These are phyloP conservation scores for Annulohypoxylon stygium DNA, from an alignment of 495 filamentous ascomycete genomes.

Conservation along the genomic window DNA sequence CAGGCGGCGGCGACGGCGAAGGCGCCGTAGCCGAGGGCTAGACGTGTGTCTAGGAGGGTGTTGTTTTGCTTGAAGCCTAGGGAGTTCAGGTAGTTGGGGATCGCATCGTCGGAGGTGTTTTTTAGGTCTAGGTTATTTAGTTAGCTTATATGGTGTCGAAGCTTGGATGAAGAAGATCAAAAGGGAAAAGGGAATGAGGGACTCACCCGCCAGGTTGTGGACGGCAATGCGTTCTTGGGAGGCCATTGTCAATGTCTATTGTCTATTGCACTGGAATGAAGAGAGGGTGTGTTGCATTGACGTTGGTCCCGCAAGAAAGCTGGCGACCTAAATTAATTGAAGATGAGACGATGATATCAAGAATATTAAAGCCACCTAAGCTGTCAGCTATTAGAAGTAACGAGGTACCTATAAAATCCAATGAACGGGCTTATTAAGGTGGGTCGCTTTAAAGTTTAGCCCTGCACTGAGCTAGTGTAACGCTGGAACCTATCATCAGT, in stretches of 20 bases:
- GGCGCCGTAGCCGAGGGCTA: slow-evolving; percentile 84
- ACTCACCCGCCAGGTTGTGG: slow-evolving; percentile 74
- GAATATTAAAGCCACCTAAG: slow-evolving; percentile 10
- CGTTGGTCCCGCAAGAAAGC: slow-evolving; percentile 7
- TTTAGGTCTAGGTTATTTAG: slow-evolving; percentile 78
- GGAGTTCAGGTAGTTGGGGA: slow-evolving; percentile 89
- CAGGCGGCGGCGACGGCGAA: slow-evolving; percentile 82
- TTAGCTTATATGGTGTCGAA: slow-evolving; percentile 25
- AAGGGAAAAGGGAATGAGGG: slow-evolving; percentile 8
- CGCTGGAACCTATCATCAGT: slow-evolving; percentile 19
- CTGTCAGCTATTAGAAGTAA: slow-evolving; percentile 21
- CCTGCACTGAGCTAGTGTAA: slow-evolving; percentile 38
- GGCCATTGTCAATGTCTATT: slow-evolving; percentile 53
- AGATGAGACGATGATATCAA: background rate
- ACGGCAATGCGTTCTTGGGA: slow-evolving; percentile 72
- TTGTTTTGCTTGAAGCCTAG: slow-evolving; percentile 87
- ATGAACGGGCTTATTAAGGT: slow-evolving; percentile 38
- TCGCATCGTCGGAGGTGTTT: slow-evolving; percentile 93
- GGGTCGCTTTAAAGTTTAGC: slow-evolving; percentile 41
- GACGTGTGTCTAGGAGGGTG: slow-evolving; percentile 81
- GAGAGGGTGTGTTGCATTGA: slow-evolving; percentile 3
- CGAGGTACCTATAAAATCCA: slow-evolving; percentile 14
- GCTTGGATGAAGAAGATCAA: background rate
- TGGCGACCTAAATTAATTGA: background rate
- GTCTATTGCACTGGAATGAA: background rate